These are phyloP conservation scores for Pleurotus eryngii DNA, from an alignment of 768 basidiomycete genomes.

Conservation along the genomic window DNA sequence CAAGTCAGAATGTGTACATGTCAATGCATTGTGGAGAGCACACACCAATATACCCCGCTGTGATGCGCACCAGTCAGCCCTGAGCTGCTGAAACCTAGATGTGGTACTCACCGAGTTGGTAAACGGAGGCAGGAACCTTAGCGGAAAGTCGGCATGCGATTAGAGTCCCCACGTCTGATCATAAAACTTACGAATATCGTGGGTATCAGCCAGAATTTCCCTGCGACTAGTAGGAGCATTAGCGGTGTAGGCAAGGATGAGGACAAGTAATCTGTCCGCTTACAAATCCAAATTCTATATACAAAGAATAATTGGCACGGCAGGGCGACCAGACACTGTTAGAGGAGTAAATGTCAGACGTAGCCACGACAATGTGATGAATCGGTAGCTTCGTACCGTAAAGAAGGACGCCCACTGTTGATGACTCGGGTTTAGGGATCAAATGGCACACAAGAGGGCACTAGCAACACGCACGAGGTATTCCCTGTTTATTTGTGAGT, in stretches of 20 bases:
- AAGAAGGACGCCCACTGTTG: slow-evolving; percentile 5
- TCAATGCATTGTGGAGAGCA: not conserved
- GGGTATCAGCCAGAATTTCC: not conserved
- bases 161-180: not conserved
- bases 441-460: not conserved
- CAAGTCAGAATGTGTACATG: not conserved
- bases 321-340: slow-evolving; percentile 1
- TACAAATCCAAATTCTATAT: slow-evolving; percentile 6
- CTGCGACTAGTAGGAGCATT: not conserved
- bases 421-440: not conserved
- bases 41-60: slow-evolving; percentile 5
- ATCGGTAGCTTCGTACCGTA: not conserved
- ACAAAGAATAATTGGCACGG: slow-evolving; percentile 3
- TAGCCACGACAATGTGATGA: too few relatives aligned
- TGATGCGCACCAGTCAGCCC: not conserved
- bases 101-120: not conserved
- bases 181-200: not conserved
- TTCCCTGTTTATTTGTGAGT: not conserved
- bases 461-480: not conserved
- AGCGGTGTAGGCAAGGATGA: not conserved
- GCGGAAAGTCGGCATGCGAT: not conserved
- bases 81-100: too few relatives aligned
- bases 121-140: slow-evolving; percentile 1
- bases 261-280: not conserved
- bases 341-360: not conserved